Evolutionary conservation across 1,284 basidiomycete genomes (phyloP), one percentile per base, ranked within the genome.

Genomic region (Xerocomus amazonicus): DNA sequence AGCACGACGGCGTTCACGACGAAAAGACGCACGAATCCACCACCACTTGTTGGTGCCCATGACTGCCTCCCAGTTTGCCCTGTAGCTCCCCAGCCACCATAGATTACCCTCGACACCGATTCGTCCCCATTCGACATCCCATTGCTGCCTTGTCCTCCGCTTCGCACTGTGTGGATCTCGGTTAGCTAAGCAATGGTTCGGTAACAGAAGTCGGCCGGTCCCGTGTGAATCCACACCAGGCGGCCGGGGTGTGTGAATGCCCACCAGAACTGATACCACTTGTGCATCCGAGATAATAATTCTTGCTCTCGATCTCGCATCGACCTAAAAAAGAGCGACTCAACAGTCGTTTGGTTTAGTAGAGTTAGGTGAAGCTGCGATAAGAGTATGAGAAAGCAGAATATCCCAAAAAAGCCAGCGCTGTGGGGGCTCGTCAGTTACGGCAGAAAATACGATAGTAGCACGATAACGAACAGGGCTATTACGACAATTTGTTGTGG

Each of bases 71-170:
- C 88, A 93, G 56, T 86, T 90, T 35, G 67, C 68, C 17, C 73
- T 62, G 37, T 55, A 54, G 56, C 74, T 78, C 13, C 84, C 92
- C 33, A 84, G 69, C 88, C 89, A 94, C 91, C 91, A 96, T 4
- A 92, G 67, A 64, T 94, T 87, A 0, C 87, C 92, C 61, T 94
- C 90, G 19, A 68, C 77, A 6, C 76, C 75, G 2, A 86, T 73
- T 26, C 71, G 61, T 0, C 92, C 92, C 90, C 90, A 94, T 56
- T 90, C 84, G 6, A 66, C 60, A 58, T 92, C 81, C 86, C 90
- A 93, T 29, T 74, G 66, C 40, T 60, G 65, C 35, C 55, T 60
- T n/a, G 72, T 78, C 29, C 61, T 63, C 35, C 67, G 63, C 59
- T 78, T 81, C 17, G 70, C 73, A 31, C 82, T 86, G 58, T 44